Evolutionary conservation across 441 rosid species (phyloP).

Genomic region (Breynia disticha): DNA sequence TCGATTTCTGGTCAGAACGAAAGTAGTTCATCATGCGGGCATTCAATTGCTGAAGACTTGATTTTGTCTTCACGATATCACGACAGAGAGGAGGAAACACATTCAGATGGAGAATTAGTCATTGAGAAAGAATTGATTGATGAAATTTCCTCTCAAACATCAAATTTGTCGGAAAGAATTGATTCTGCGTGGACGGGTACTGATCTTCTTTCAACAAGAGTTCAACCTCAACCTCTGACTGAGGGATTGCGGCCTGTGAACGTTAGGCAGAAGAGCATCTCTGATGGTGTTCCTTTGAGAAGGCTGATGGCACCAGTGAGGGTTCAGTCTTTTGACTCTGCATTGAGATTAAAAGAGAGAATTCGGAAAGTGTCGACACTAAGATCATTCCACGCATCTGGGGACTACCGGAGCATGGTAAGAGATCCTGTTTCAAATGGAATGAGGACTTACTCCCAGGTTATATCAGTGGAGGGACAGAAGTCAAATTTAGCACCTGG

Average conservation of each 20-base stretch:
- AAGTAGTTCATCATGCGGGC: conserved; percentile 11
- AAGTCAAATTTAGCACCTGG: conserved; percentile 49
- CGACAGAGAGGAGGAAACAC: conserved; percentile 29
- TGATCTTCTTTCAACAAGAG: conserved; percentile 29
- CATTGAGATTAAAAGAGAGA: conserved; percentile 57
- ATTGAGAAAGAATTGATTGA: conserved; percentile 15
- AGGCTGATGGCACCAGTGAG: conserved; percentile 51
- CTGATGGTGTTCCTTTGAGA: conserved; percentile 29
- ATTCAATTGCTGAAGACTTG: conserved; percentile 21
- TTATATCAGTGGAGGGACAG: conserved; percentile 58
- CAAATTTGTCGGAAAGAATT: conserved; percentile 73
- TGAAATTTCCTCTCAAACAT: conserved; percentile 31
- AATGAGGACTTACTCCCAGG: conserved; percentile 49
- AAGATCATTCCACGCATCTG: conserved; percentile 85
- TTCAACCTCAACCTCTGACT: conserved; percentile 20
- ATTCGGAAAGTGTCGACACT: conserved; percentile 46
- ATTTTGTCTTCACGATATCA: conserved; percentile 17
- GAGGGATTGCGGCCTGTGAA: conserved; percentile 29
- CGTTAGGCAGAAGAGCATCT: conserved; percentile 17
- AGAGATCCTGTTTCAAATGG: conserved; percentile 69
- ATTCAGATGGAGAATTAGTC: conserved; percentile 36
- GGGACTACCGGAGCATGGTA: conserved; percentile 70
- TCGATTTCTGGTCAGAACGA: conserved; percentile 22
- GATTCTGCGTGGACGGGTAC: conserved; percentile 96
- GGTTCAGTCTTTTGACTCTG: conserved; percentile 85